Evolutionary conservation across 169 alveolate genomes (phyloP), one percentile per base, ranked within the genome.

Genomic region (Plasmodium ovale): DNA sequence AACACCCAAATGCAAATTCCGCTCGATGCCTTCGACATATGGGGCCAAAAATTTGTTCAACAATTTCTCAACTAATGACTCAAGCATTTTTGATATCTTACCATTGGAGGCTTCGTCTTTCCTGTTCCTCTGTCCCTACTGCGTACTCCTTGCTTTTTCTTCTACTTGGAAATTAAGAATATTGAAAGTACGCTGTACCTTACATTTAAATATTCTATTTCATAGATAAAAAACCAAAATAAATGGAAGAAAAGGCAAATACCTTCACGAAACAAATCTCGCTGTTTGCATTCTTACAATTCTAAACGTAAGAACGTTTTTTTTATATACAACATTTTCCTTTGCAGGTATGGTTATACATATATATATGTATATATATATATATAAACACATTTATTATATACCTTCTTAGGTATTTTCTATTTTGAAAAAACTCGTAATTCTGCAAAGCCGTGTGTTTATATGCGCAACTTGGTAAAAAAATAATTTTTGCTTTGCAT

Each of bases 41-140:
- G 96, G 96, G 10, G 97, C 97, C n/a, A 95, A 92, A 82, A 93
- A 95, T 77, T 94, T 94, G 85, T 94, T 94, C 35, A 95, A 90
- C 72, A 95, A 88, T 82, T 95, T 93, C 77, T 95, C 95, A 53
- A 95, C 97, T 72, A 95, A 65, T 33, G 95, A 93, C 64, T 95
- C 97, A 71, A 95, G 82, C 97, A 95, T 95, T 71, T 59, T 94
- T 79, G 53, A 27, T 39, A 31, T 62, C 35, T 53, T 42, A 35
- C 64, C n/a, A 44, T 37, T 35, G 25, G 47, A 10, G 27, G 37
- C 7, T 29, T 23, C 37, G 14, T 37, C 39, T 21, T 14, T 4
- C 31, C 35, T 42, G 39, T 64, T 77, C 58, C 21, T 68, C 42
- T 72, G 2, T 54, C 37, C 25, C 19, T 59, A 23, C 14, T 19